Evolutionary conservation across 1,284 basidiomycete species (phyloP), one percentile per base, ranked within the genome.

Genomic region (Naganishia cerealis): DNA sequence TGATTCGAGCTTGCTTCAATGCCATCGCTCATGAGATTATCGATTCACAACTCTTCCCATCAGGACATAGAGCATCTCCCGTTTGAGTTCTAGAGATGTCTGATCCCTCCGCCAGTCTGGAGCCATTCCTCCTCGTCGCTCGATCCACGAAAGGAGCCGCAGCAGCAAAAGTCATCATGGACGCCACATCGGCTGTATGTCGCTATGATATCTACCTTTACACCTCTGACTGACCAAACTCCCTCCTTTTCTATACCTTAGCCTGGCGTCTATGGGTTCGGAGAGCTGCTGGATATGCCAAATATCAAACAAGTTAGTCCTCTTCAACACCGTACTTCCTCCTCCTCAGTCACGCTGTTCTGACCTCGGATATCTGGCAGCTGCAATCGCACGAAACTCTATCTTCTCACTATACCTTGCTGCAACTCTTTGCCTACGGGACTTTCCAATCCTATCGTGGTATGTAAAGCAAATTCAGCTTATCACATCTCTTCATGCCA

Each of bases 81-180:
- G n/a, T 24, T n/a, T 16, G 29, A 38, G 18, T 39, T 24, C 8
- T 7, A 21, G 24, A 12, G 0, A 67, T 67, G 66, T 42, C 66
- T 16, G 66, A 67, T 48, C 26, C 52, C 18, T 40, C 50, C 42
- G 81, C 85, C 15, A 90, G 87, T 73, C 83, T 94, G 7, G 92
- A 96, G 81, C 91, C 92, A 0, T 94, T 90, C 78, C 78, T 96
- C 39, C 85, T 97, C 67, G 90, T 97, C 80, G 90, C 89, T 3
- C 93, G 94, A 76, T 90, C 90, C 0, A 87, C 90, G 1, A 93
- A 91, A 75, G 94, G 94, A 1, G 91, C 92, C 0, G 92, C 90
- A 0, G 92, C 93, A 0, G 93, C 91, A 10, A 93, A 94, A 76
- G 85, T 96, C 67, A 82, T 94, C 26, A 84, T 88, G 73, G 90